These are phyloP conservation scores for Hippophae rhamnoides DNA, from an alignment of 306 rosid genomes.

Conservation along the genomic window DNA sequence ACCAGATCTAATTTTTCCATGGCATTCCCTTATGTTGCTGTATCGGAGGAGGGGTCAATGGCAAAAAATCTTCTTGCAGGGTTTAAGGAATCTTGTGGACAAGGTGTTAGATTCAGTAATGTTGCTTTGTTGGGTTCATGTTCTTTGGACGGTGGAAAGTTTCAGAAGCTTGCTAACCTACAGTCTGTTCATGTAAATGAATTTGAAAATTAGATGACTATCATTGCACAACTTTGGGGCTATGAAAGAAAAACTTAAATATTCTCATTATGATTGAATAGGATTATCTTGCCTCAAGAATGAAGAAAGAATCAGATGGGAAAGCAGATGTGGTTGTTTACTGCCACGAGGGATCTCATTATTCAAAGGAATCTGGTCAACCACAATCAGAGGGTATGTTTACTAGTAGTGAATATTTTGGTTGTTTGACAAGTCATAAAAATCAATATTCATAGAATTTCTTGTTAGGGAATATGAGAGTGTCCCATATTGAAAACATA, in stretches of 20 bases:
- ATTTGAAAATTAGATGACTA: slow-evolving; percentile 16
- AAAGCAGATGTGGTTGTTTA: slow-evolving; percentile 65
- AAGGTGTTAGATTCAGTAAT: slow-evolving; percentile 38
- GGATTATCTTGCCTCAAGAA: slow-evolving; percentile 69
- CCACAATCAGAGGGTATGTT: slow-evolving; percentile 58
- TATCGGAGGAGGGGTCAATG: slow-evolving; percentile 52
- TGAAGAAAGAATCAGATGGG: slow-evolving; percentile 39
- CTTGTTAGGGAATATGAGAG: too few species aligned
- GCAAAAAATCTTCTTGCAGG: slow-evolving; percentile 60
- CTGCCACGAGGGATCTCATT: slow-evolving; percentile 47
- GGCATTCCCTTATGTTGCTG: slow-evolving; percentile 84
- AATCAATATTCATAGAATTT: too few species aligned
- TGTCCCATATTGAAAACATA: too few species aligned
- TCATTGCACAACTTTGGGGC: slow-evolving; percentile 16
- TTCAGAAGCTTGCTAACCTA: slow-evolving; percentile 31
- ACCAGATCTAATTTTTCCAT: slow-evolving; percentile 67
- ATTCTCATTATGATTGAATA: slow-evolving; percentile 22
- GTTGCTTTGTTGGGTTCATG: slow-evolving; percentile 56
- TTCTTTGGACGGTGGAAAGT: slow-evolving; percentile 38
- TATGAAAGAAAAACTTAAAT: slow-evolving; percentile 23
- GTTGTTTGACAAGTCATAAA: background rate
- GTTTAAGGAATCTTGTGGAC: slow-evolving; percentile 69
- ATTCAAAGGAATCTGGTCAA: slow-evolving; percentile 28
- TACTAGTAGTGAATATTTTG: slow-evolving; percentile 10
- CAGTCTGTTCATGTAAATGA: slow-evolving; percentile 62